A percentile compares a stretch with the other conserved stretches of the same genome.
Conservation (phyloP, 2,329 filamentous ascomycete genomes). For the Eutypa lata region DNA sequence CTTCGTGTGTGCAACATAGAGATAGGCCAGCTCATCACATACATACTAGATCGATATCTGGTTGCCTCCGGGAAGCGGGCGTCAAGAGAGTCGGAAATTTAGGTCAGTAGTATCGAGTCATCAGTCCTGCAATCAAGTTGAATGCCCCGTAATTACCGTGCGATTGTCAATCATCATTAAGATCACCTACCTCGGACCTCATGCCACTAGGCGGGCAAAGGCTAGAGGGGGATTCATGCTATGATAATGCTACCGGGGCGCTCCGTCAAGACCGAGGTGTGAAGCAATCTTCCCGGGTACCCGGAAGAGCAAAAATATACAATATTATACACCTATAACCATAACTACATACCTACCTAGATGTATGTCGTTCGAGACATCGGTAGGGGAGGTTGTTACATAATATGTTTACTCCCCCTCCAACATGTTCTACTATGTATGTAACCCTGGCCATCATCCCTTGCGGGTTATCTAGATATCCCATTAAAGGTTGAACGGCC, state of each 20-base stretch:
- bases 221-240: background rate
- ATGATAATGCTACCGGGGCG: background rate
- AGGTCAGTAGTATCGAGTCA: background rate
- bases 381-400: no score
- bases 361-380: background rate
- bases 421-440: no score
- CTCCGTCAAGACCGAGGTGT: background rate
- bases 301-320: background rate
- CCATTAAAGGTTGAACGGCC: background rate
- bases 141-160: background rate
- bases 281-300: background rate
- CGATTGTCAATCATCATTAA: background rate
- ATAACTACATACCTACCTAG: background rate
- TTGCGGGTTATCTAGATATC: no score
- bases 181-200: background rate
- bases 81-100: background rate
- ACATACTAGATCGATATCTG: no score
- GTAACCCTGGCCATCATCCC: no score
- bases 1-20: background rate
- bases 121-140: background rate
- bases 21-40: no score
- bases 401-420: no score
- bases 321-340: background rate
- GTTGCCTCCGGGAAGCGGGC: background rate
- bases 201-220: background rate